phyloP scores from a whole-genome alignment of 2,329 filamentous ascomycete genomes.

The Aspergillus unguis region DNA sequence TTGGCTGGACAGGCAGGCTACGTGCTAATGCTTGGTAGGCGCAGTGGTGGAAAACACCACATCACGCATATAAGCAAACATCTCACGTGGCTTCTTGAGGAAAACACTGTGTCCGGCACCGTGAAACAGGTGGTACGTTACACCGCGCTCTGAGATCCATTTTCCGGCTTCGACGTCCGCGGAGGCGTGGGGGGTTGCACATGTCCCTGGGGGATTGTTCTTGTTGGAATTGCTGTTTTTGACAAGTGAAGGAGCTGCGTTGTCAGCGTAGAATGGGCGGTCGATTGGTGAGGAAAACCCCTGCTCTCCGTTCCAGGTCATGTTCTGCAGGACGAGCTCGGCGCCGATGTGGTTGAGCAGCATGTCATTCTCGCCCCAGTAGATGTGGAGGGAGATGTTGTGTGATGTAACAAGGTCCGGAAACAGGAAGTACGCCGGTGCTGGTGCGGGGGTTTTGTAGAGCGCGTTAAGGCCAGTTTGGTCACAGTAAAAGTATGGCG shows the following conservation, averaged over 20 bases:
- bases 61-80: constrained; percentile 36
- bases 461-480: constrained; percentile 19
- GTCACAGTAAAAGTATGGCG: background rate
- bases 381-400: constrained; percentile 36
- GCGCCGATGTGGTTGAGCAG: constrained; percentile 38
- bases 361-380: constrained; percentile 38
- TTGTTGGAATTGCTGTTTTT: background rate
- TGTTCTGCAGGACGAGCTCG: constrained; percentile 38
- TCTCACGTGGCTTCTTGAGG: constrained; percentile 30
- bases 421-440: constrained; percentile 33
- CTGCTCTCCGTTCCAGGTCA: constrained; percentile 40
- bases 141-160: constrained; percentile 33
- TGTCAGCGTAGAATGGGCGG: constrained; percentile 25
- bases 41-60: constrained; percentile 24
- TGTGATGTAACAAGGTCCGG: constrained; percentile 30
- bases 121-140: constrained; percentile 37
- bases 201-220: background rate
- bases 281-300: constrained; percentile 32
- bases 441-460: constrained; percentile 20
- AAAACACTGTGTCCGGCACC: constrained; percentile 36
- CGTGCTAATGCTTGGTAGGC: background rate
- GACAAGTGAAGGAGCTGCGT: constrained; percentile 23
- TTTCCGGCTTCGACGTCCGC: constrained; percentile 21
- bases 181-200: background rate
- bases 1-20: background rate